Base-by-base conservation (phyloP, 257 asterid genomes). In the Apocynum venetum region DNA sequence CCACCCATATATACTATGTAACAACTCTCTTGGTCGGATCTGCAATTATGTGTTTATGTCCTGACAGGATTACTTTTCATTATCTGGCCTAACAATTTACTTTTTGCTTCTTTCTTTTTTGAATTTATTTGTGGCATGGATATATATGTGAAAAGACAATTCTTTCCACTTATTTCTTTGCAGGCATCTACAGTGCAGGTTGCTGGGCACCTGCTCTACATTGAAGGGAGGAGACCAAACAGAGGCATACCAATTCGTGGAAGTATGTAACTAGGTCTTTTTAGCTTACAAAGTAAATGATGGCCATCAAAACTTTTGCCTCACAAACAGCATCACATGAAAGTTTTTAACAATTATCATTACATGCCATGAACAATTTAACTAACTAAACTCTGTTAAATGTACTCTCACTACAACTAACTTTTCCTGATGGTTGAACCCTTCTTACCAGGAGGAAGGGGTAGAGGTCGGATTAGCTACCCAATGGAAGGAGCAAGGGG, bases 191-290 rank as follows among this genome's bases (percentile, higher is more conserved):
- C 82, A 25, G 97, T 96, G 80, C 88, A 88, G 82, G 87, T 96
- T 76, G 91, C 85, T 69, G 91, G 89, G 52, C 87, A 96, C 82
- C 97, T 89, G 76, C 92, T 96, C 78, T 88, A 89, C 86, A 87
- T 93, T 71, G 99, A 96, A 90, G 99, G 98, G 65, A 88, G 99
- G 75, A 87, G 97, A 87, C 97, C 97, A 6, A 93, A 87, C 88
- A 85, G 98, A 85, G 85, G 88, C 82, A 85, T 76, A 77, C 74
- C 87, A 48, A 69, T 82, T 77, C 91, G 97, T 55, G 98, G 99
- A 86, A 91, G 99, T 93, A 91, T 6, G 97, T 85, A 47, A 52
- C 49, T 70, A 4, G 59, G 73, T 76, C 55, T 61, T 48, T 46
- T 53, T 57, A 2, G 71, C 73, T 20, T 31, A 46, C 47, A 4